Evolutionary conservation across 1,139 yeast species (phyloP).

Genomic region (Yamadazyma pseudoaaseri): DNA sequence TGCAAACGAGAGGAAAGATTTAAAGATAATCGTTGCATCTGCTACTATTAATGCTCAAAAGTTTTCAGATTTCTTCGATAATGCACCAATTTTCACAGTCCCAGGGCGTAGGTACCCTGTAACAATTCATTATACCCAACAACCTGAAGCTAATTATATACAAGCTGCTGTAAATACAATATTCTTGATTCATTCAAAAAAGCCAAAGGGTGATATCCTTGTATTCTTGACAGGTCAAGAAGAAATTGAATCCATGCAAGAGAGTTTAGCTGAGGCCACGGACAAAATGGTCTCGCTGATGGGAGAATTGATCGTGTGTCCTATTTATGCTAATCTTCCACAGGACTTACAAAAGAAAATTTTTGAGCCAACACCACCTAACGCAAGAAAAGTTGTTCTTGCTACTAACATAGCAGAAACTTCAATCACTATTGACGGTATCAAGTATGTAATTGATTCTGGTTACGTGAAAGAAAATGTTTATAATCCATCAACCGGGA

Average conservation of each 20-base stretch:
- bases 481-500: constrained; percentile 79
- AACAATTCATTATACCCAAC: constrained; percentile 78
- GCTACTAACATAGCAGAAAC: constrained; percentile 98
- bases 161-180: constrained; percentile 88
- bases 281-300: constrained; percentile 62
- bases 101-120: constrained; percentile 94
- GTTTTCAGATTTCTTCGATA: constrained; percentile 74
- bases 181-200: constrained; percentile 72
- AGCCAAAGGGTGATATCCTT: constrained; percentile 77
- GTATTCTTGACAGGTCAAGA: constrained; percentile 94
- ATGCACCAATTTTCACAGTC: constrained; percentile 81
- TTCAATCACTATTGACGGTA: constrained; percentile 91
- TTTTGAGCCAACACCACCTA: constrained; percentile 84
- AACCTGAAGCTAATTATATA: constrained; percentile 86
- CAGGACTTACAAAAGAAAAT: constrained; percentile 77
- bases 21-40: constrained; percentile 79
- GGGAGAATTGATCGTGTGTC: constrained; percentile 69
- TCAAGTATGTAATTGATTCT: constrained; percentile 84
- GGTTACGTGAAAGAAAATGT: constrained; percentile 90
- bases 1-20: constrained; percentile 58
- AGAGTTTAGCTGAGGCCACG: constrained; percentile 63
- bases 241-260: constrained; percentile 83
- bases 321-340: constrained; percentile 91
- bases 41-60: constrained; percentile 92
- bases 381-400: constrained; percentile 79